These are phyloP conservation scores for Candida stauntonica DNA, from an alignment of 805 yeast genomes.

Conservation along the genomic window DNA sequence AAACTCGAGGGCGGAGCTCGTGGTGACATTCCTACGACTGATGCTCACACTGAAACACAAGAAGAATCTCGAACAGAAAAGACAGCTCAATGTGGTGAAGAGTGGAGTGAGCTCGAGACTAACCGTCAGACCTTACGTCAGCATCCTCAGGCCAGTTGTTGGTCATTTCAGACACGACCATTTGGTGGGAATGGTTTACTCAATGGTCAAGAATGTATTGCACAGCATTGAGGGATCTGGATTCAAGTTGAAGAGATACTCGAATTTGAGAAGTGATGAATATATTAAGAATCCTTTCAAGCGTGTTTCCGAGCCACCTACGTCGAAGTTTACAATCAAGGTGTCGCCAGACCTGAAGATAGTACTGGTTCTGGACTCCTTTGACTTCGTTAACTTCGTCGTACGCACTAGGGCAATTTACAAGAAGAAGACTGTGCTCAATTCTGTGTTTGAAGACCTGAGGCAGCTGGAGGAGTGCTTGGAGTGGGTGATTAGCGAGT, in stretches of 20 bases:
- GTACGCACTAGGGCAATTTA: conserved; percentile 15
- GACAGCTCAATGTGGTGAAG: conserved; percentile 19
- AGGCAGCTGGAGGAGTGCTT: conserved; percentile 52
- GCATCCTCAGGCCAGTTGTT: conserved; percentile 51
- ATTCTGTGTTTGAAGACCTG: conserved; percentile 45
- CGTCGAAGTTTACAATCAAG: conserved; percentile 31
- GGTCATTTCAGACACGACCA: conserved; percentile 56
- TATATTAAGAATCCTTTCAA: conserved; percentile 17
- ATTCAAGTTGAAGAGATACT: conserved; percentile 18
- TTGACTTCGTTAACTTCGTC: conserved; percentile 22
- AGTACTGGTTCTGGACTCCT: conserved; percentile 15
- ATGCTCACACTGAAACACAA: conserved; percentile 36
- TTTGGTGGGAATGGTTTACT: conserved; percentile 28
- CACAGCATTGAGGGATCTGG: conserved; percentile 5
- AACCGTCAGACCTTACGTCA: conserved; percentile 36
- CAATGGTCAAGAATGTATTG: conserved; percentile 13
- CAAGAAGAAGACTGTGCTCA: conserved; percentile 36
- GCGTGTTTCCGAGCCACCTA: conserved; percentile 21
- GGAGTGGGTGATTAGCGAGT: conserved; percentile 43
- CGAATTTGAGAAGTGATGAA: conserved; percentile 14
- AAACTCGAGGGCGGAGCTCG: conserved; percentile 32
- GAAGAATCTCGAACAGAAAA: conserved; percentile 30
- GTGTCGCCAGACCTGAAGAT: conserved; percentile 10
- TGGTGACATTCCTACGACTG: conserved; percentile 31
- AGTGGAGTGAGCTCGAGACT: conserved; percentile 1